Percentiles rank a stretch among this genome's conserved stretches.
phyloP scores from a whole-genome alignment of 1,284 basidiomycete genomes.

The Microbotryum violaceum region DNA sequence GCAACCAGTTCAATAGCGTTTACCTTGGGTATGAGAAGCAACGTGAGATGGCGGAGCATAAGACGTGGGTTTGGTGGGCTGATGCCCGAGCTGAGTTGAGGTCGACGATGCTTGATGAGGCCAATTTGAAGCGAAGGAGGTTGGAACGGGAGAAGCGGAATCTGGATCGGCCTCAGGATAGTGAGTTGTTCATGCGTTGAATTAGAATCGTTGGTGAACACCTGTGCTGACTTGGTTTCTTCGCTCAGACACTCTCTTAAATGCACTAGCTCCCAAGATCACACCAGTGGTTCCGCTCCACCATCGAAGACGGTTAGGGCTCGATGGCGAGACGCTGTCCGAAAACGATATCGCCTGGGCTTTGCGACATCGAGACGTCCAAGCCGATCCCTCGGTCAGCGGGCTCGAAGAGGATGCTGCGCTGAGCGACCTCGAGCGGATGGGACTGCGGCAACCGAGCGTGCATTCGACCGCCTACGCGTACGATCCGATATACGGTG shows the following conservation, averaged over 20 bases:
- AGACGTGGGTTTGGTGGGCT: conserved; percentile 58
- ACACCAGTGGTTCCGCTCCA: conserved; percentile 29
- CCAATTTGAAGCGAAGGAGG: conserved; percentile 66
- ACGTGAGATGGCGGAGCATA: conserved; percentile 52
- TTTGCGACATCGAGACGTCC: conserved; percentile 26
- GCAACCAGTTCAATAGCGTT: conserved; percentile 50
- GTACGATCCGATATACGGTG: conserved; percentile 4
- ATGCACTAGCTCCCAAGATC: conserved; percentile 24
- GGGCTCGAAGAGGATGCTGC: conserved; percentile 31
- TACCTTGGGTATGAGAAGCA: conserved; percentile 63
- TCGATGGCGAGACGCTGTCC: conserved; percentile 29
- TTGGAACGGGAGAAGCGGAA: conserved; percentile 71
- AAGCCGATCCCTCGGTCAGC: conserved; percentile 19
- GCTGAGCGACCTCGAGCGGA: conserved; percentile 31
- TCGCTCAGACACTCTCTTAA: conserved; percentile 23
- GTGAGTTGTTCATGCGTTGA: conserved; percentile 41
- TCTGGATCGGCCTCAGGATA: conserved; percentile 61
- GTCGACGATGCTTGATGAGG: conserved; percentile 70
- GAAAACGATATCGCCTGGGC: conserved; percentile 33
- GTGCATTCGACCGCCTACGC: conserved; percentile 1
- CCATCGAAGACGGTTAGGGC: conserved; percentile 26
- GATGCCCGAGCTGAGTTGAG: conserved; percentile 66
- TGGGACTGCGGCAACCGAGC: conserved; percentile 30
- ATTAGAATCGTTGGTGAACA: neutral
- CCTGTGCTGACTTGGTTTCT: neutral